Percentiles rank a stretch among this genome's conserved stretches.
Evolutionary conservation across 1,284 basidiomycete species (phyloP).

Genomic region (Neonothopanus nambi): DNA sequence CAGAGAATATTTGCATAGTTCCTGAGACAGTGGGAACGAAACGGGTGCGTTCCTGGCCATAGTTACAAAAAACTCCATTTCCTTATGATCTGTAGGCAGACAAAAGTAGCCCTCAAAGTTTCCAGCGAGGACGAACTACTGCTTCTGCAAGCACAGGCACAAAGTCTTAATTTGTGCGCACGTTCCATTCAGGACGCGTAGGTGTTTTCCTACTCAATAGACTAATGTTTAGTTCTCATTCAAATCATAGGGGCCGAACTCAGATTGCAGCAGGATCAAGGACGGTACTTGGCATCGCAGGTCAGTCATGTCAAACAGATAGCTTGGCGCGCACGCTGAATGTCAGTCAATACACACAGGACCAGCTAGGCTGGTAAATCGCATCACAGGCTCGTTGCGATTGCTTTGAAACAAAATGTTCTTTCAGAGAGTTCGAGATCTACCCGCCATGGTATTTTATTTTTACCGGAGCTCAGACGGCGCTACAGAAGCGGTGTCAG

Average conservation of each 20-base stretch:
- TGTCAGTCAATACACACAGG: conserved; percentile 40
- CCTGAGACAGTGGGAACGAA: conserved; percentile 72
- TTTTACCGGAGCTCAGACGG: neutral
- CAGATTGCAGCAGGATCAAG: conserved; percentile 87
- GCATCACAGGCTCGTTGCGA: conserved; percentile 87
- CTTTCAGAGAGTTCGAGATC: too few relatives aligned
- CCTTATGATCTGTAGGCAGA: conserved; percentile 47
- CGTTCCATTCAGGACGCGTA: conserved; percentile 88
- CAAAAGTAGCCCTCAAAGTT: conserved; percentile 85
- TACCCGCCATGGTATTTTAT: neutral
- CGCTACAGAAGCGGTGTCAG: neutral
- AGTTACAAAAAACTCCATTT: neutral
- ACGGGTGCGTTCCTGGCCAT: conserved; percentile 39
- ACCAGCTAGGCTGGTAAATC: conserved; percentile 83
- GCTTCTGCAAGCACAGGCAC: conserved; percentile 81
- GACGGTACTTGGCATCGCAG: conserved; percentile 90
- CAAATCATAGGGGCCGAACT: conserved; percentile 68
- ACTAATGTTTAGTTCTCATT: conserved; percentile 7
- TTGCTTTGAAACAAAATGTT: conserved; percentile 53
- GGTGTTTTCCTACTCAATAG: conserved; percentile 33
- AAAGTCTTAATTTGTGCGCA: conserved; percentile 86
- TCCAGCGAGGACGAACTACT: conserved; percentile 82
- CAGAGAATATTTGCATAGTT: conserved; percentile 32
- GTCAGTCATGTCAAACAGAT: conserved; percentile 33
- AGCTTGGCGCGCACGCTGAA: neutral